Base-by-base conservation (phyloP, 1,284 basidiomycete genomes). In the Cutaneotrichosporon cutaneum region DNA sequence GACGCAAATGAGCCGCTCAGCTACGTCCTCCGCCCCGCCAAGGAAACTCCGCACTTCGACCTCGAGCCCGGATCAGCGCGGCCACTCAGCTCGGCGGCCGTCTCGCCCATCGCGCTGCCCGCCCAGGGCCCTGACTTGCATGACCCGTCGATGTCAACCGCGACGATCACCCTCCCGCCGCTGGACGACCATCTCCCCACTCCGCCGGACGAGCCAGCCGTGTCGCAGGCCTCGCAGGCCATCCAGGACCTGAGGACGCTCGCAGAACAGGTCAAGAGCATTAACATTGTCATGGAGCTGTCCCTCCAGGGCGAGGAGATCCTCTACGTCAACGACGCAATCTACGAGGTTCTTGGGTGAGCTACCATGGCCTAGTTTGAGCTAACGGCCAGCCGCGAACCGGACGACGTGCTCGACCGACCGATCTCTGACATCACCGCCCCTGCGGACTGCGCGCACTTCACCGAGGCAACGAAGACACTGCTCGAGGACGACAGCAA, bases 251-350 rank as follows among this genome's bases (percentile, higher is more conserved):
- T 97, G 32, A 85, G 88, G 32, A 81, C 90, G 33, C 88, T 94
- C 69, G 93, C 92, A 2, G 94, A 98, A 77, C 90, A 90, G 6
- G 92, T 92, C 16, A 91, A 94, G 79, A 92, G 88, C 73, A 90
- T 92, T 77, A 96, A 95, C 70, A 92, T 97, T 58, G 90, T 99
- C 33, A 85, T 99, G 83, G 96, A 99, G 78, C 86, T 99, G 27
- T 90, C 89, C 74, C 82, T 98, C 65, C 92, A 97, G 74, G 93
- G 92, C 8, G 93, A 98, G 59, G 77, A 80, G 18, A 81, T 85
- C 75, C 89, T 94, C 72, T 99, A 94, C 88, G 85, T 97, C 59
- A 99, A 96, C 80, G 92, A 95, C 72, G 92, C 94, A 0, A 78
- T 96, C 91, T 84, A 87, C 69, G 87, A 89, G 56, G 91, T 99